Evolutionary conservation across 257 asterid species (phyloP).

Genomic region (Datura wrightii): DNA sequence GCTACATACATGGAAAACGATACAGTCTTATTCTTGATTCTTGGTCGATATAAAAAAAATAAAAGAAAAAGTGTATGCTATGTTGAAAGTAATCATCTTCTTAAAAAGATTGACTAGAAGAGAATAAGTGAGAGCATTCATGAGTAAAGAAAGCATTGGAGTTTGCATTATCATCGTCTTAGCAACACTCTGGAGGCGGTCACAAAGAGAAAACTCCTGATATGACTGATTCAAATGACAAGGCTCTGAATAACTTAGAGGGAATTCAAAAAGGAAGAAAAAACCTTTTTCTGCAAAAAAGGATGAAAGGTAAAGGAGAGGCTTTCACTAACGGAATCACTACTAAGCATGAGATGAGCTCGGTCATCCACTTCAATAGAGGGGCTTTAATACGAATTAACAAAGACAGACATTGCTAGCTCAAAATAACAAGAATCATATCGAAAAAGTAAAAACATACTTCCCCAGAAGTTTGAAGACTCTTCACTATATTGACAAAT

Average conservation of each 20-base stretch:
- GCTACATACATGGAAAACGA: background rate
- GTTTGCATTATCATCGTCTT: background rate
- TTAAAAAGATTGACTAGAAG: conserved; percentile 5
- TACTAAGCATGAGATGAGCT: background rate
- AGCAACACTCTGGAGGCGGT: background rate
- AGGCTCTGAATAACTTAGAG: background rate
- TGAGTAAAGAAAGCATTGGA: background rate
- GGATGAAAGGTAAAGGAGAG: background rate
- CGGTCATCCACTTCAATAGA: conserved; percentile 15
- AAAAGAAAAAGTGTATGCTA: background rate
- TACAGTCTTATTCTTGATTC: background rate
- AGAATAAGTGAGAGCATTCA: conserved; percentile 3
- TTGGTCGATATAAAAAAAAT: background rate
- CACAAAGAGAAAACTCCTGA: background rate
- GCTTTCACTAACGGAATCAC: background rate
- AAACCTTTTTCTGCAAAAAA: background rate
- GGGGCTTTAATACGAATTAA: background rate
- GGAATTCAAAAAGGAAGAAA: conserved; percentile 10
- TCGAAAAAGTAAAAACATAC: conserved; percentile 48
- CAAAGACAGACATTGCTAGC: background rate
- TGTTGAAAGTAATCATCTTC: conserved; percentile 2
- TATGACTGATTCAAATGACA: background rate
- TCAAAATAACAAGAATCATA: conserved; percentile 15
- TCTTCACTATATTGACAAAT: conserved; percentile 81
- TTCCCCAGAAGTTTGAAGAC: conserved; percentile 89